phyloP scores from a whole-genome alignment of 2,329 filamentous ascomycete genomes.

The Botrytis tulipae region DNA sequence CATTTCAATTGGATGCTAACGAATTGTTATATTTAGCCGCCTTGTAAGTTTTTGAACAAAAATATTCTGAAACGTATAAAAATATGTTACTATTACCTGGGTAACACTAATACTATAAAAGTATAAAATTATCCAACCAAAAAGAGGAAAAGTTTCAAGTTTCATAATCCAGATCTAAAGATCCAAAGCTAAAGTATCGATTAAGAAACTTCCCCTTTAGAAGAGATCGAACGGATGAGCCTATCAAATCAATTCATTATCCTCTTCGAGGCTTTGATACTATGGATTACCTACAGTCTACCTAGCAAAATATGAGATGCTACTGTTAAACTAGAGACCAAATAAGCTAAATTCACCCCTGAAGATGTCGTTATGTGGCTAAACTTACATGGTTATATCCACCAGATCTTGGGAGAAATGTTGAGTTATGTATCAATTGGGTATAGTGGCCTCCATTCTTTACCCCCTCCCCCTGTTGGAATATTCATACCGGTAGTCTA shows the following conservation, averaged over 20 bases:
- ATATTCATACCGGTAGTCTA: neutral
- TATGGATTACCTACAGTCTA: neutral
- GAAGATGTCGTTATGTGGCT: constrained; percentile 11
- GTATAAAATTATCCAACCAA: neutral
- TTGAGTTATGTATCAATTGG: neutral
- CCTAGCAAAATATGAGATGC: neutral
- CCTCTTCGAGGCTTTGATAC: neutral
- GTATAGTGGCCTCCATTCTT: neutral
- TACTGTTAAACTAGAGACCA: neutral
- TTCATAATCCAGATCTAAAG: neutral
- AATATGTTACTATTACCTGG: neutral
- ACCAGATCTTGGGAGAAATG: constrained; percentile 9
- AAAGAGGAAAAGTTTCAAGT: neutral
- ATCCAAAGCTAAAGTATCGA: neutral
- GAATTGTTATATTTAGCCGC: neutral
- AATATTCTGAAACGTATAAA: neutral
- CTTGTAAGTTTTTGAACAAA: neutral
- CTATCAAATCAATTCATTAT: neutral
- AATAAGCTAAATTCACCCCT: neutral
- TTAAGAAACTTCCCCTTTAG: neutral
- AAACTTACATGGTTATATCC: neutral
- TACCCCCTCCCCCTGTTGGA: neutral
- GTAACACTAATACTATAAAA: neutral
- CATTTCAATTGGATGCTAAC: neutral
- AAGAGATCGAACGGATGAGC: too few relatives aligned